phyloP scores from a whole-genome alignment of 1,284 basidiomycete species.

The Ceratobasidium sp. region DNA sequence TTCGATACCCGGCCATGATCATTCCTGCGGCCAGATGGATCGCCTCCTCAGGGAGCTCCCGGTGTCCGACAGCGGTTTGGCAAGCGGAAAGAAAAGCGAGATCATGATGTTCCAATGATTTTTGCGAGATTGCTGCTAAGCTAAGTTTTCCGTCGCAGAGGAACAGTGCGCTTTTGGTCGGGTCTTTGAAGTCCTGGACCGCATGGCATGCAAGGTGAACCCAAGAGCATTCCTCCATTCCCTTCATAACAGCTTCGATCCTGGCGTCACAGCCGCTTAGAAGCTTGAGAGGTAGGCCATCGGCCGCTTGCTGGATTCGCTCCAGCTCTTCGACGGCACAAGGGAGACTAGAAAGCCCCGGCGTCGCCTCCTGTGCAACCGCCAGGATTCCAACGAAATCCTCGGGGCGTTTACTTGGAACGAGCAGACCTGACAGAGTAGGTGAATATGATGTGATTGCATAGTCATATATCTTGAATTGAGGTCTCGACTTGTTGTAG shows the following conservation, averaged over 20 bases:
- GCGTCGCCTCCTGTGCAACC: neutral
- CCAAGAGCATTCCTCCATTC: neutral
- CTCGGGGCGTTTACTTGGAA: neutral
- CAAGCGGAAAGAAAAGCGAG: constrained; percentile 33
- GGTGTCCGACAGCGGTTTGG: constrained; percentile 17
- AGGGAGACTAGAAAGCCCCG: neutral
- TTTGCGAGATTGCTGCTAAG: constrained; percentile 1
- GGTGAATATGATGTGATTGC: constrained; percentile 22
- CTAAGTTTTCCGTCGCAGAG: constrained; percentile 5
- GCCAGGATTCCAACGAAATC: constrained; percentile 6
- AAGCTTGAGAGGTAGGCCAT: neutral
- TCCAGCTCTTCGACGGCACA: neutral
- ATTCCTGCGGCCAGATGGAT: constrained; percentile 15
- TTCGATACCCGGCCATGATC: constrained; percentile 20
- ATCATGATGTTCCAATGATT: neutral
- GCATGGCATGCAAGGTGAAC: constrained; percentile 31
- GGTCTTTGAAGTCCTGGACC: neutral
- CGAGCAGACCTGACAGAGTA: neutral
- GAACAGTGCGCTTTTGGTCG: constrained; percentile 15
- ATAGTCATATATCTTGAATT: constrained; percentile 5
- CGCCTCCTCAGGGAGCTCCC: constrained; percentile 14
- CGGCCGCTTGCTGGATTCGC: neutral
- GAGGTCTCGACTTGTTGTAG: neutral
- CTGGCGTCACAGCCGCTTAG: neutral
- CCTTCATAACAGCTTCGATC: neutral